These are phyloP conservation scores for Nemania sp. DNA, from an alignment of 2,329 filamentous ascomycete genomes.

Conservation along the genomic window DNA sequence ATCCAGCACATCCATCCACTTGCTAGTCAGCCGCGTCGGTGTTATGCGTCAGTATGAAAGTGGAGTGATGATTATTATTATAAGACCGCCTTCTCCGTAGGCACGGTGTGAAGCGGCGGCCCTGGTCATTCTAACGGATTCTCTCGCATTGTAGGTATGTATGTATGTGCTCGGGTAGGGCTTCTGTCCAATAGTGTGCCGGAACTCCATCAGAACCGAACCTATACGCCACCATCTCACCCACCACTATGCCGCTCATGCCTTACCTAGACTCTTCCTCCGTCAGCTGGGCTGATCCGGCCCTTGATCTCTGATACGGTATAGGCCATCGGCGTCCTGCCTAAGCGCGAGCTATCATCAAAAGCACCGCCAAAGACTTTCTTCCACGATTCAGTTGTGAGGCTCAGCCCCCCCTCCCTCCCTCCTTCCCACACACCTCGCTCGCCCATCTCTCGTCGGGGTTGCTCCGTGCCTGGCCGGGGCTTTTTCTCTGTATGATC, in stretches of 20 bases:
- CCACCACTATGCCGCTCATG: slow-evolving; percentile 4
- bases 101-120: not conserved
- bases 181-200: slow-evolving; percentile 2
- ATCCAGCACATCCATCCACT: not conserved
- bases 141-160: not conserved
- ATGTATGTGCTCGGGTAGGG: not conserved
- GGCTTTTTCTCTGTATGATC: no score
- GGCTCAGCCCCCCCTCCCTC: slow-evolving; percentile 5
- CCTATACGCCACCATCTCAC: slow-evolving; percentile 15
- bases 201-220: not conserved
- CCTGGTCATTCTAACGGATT: slow-evolving; percentile 7
- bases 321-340: not conserved
- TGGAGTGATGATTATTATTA: slow-evolving; percentile 4
- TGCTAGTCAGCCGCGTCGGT: slow-evolving; percentile 20
- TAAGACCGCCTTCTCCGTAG: slow-evolving; percentile 1
- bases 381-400: slow-evolving; percentile 15
- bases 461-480: not conserved
- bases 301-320: not conserved
- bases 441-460: not conserved
- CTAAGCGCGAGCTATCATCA: not conserved
- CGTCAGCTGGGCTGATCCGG: slow-evolving; percentile 13
- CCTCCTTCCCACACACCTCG: not conserved
- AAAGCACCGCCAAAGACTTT: not conserved
- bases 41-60: slow-evolving; percentile 10
- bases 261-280: slow-evolving; percentile 1